Evolutionary conservation across 2,329 filamentous ascomycete species (phyloP).

Genomic region (Chalaropsis thielavioides): DNA sequence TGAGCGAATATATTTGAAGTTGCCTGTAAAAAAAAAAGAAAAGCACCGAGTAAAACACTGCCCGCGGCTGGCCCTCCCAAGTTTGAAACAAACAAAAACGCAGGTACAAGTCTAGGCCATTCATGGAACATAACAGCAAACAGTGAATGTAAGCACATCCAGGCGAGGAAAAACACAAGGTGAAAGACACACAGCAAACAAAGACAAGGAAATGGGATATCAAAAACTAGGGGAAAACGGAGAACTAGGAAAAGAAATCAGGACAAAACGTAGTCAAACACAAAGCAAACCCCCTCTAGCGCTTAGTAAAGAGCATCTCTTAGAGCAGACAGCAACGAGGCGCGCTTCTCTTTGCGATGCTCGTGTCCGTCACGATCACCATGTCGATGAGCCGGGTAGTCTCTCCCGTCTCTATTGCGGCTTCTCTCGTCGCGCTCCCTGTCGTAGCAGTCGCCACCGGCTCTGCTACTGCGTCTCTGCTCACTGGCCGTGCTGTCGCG

Average conservation of each 20-base stretch:
- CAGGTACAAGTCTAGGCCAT: neutral
- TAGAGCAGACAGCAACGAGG: constrained; percentile 42
- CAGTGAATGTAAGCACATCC: neutral
- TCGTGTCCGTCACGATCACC: constrained; percentile 23
- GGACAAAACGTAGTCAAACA: neutral
- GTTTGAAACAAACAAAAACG: neutral
- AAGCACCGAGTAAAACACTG: no score
- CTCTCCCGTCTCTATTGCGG: neutral
- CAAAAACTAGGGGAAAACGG: neutral
- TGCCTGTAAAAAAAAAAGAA: neutral
- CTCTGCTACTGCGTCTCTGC: constrained; percentile 22
- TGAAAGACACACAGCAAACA: constrained; percentile 2
- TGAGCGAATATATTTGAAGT: neutral
- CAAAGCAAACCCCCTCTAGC: constrained; percentile 24
- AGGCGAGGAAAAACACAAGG: constrained; percentile 10
- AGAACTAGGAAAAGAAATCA: neutral
- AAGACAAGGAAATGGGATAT: neutral
- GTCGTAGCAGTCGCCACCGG: neutral
- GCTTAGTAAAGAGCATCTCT: constrained; percentile 44
- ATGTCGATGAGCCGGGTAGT: constrained; percentile 25
- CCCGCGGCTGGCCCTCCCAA: neutral
- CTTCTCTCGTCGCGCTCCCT: neutral
- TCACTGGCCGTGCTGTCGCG: constrained; percentile 26
- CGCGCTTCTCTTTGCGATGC: constrained; percentile 29
- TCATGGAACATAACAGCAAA: neutral